A percentile compares a stretch with the other conserved stretches of the same genome.
These are phyloP conservation scores for Talaromyces sp. DNA, from an alignment of 2,329 filamentous ascomycete species.

Conservation along the genomic window DNA sequence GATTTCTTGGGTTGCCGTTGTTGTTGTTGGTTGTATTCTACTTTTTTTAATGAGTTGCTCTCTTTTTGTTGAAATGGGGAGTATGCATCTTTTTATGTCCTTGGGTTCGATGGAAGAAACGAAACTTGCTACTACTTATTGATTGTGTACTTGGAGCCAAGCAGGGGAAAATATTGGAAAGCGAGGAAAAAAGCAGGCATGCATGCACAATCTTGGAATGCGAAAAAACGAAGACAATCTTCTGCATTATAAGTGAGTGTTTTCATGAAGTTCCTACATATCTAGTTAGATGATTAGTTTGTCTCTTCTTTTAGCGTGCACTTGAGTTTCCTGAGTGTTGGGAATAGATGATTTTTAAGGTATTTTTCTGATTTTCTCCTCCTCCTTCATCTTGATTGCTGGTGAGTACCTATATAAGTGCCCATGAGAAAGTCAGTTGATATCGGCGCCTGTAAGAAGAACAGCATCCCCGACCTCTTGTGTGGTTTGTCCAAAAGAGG, in stretches of 20 bases:
- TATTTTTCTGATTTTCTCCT: too few species aligned
- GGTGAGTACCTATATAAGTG: too few species aligned
- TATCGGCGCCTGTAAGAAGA: not conserved
- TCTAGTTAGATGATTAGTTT: not conserved
- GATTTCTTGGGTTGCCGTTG: slow-evolving; percentile 15
- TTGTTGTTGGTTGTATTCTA: not conserved
- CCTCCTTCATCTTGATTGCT: too few species aligned
- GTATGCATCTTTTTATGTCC: not conserved
- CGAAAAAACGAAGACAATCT: not conserved
- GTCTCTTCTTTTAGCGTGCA: not conserved
- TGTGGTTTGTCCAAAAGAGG: slow-evolving; percentile 42
- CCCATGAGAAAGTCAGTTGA: not conserved
- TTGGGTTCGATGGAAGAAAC: not conserved
- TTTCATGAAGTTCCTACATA: not conserved
- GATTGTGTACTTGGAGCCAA: not conserved
- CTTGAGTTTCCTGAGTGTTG: too few species aligned
- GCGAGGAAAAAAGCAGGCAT: not conserved
- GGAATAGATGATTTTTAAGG: too few species aligned
- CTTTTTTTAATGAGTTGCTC: not conserved
- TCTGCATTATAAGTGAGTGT: not conserved
- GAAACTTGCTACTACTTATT: not conserved
- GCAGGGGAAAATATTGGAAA: not conserved
- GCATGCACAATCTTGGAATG: not conserved
- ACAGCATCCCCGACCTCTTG: slow-evolving; percentile 65
- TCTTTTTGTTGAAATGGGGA: not conserved